Percentiles rank a stretch among this genome's conserved stretches.
phyloP scores from a whole-genome alignment of 176 grass and related monocot genomes.

The Puya raimondii region DNA sequence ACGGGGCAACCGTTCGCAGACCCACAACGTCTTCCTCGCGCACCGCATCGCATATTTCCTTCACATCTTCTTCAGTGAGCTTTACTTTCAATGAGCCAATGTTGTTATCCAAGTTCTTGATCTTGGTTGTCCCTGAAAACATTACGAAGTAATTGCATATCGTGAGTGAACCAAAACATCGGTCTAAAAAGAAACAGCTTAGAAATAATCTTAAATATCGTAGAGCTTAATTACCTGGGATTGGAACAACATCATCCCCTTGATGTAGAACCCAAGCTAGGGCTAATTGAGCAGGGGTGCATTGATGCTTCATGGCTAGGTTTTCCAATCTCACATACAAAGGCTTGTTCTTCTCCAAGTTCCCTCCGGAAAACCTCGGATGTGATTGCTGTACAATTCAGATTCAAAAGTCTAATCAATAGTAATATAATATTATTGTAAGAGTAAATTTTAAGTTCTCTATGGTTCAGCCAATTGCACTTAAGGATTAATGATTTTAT shows the following conservation, averaged over 20 bases:
- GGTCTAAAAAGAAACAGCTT: background rate
- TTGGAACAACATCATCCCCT: slow-evolving; percentile 62
- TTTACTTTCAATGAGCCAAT: background rate
- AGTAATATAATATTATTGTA: background rate
- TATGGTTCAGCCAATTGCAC: slow-evolving; percentile 3
- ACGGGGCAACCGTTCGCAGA: background rate
- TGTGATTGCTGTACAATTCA: slow-evolving; percentile 32
- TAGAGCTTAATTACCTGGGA: slow-evolving; percentile 39
- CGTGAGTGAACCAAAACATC: background rate
- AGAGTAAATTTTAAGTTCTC: background rate
- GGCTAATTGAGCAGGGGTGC: slow-evolving; percentile 58
- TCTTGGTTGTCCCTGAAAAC: slow-evolving; percentile 1
- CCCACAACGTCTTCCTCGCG: background rate
- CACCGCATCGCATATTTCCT: background rate
- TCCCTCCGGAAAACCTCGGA: slow-evolving; percentile 53
- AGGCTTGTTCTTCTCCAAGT: slow-evolving; percentile 72
- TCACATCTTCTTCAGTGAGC: background rate
- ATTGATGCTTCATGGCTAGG: slow-evolving; percentile 39
- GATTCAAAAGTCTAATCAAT: slow-evolving; percentile 8
- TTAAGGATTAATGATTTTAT: too few relatives aligned
- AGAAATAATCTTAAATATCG: background rate
- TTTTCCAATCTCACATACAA: slow-evolving; percentile 46
- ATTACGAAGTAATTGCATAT: background rate
- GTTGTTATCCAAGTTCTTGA: background rate
- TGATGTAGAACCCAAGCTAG: slow-evolving; percentile 62